Percentiles rank a stretch among this genome's conserved stretches.
These are phyloP conservation scores for Cocos nucifera DNA, from an alignment of 176 grass and related monocot species.

Conservation along the genomic window DNA sequence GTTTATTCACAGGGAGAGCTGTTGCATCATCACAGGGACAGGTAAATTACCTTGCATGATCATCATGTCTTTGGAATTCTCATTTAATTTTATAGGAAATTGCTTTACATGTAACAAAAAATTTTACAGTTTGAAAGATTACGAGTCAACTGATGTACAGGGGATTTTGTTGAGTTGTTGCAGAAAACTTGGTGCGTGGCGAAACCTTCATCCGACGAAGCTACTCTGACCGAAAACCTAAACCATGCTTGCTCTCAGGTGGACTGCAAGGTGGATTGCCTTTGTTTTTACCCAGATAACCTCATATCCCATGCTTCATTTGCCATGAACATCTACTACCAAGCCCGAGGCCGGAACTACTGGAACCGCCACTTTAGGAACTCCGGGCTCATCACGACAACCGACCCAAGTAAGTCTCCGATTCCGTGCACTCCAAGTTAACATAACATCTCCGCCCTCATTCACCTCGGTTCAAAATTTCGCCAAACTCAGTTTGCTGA, in stretches of 20 bases:
- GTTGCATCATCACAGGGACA: no score
- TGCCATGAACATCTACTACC: slow-evolving; percentile 55
- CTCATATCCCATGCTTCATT: slow-evolving; percentile 19
- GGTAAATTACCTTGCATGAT: no score
- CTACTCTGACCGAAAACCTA: slow-evolving; percentile 28
- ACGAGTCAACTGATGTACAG: no score
- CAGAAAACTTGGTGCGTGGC: slow-evolving; percentile 50
- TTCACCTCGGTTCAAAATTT: no score
- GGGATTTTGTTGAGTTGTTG: neutral
- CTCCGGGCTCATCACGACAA: slow-evolving; percentile 39
- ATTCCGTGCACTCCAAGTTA: no score
- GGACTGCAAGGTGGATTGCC: slow-evolving; percentile 22
- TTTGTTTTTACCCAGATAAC: slow-evolving; percentile 6
- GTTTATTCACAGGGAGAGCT: no score
- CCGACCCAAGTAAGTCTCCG: slow-evolving; percentile 38
- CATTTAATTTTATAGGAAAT: no score
- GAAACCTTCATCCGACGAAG: slow-evolving; percentile 16
- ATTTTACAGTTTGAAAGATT: no score
- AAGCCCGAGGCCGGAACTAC: slow-evolving; percentile 30
- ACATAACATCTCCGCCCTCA: no score
- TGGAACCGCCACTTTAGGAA: slow-evolving; percentile 63
- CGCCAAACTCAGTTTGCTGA: no score
- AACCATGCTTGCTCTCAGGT: slow-evolving; percentile 43
- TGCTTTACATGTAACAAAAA: no score
- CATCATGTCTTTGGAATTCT: no score